These are phyloP conservation scores for Mercurialis annua DNA, from an alignment of 345 rosid genomes.

Conservation along the genomic window DNA sequence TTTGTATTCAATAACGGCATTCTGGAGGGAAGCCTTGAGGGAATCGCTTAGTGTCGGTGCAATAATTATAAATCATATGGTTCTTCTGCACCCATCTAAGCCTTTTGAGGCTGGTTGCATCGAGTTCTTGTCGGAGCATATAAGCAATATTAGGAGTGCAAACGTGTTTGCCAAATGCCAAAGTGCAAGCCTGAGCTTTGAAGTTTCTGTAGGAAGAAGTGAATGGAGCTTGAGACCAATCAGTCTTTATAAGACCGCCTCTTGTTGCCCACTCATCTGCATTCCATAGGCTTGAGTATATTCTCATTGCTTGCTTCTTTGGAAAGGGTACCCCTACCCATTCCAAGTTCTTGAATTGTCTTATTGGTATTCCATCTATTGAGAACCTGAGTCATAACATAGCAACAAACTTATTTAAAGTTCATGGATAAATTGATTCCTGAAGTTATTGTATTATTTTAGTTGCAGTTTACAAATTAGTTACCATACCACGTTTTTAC, in stretches of 20 bases:
- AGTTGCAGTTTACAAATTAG: too few relatives aligned
- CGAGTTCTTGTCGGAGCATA: conserved; percentile 19
- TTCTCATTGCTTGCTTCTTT: conserved; percentile 54
- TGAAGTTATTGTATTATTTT: too few relatives aligned
- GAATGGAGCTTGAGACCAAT: conserved; percentile 64
- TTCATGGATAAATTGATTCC: too few relatives aligned
- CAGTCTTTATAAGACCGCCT: conserved; percentile 58
- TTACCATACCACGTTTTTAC: too few relatives aligned
- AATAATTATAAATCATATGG: conserved; percentile 34
- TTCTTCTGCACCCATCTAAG: conserved; percentile 32
- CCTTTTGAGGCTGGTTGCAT: conserved; percentile 12
- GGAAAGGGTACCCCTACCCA: conserved; percentile 56
- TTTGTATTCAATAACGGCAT: conserved; percentile 9
- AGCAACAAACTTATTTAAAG: too few relatives aligned
- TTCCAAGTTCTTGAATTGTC: conserved; percentile 72
- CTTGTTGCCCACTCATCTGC: conserved; percentile 75
- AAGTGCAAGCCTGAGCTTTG: conserved; percentile 13
- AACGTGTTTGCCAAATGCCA: conserved; percentile 27
- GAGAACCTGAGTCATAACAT: conserved; percentile 31
- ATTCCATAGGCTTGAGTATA: conserved; percentile 60
- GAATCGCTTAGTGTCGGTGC: conserved; percentile 22
- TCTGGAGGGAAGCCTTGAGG: conserved; percentile 34
- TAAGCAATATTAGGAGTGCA: not conserved
- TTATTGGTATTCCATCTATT: conserved; percentile 58
- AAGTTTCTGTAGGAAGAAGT: conserved; percentile 54